These are phyloP conservation scores for Lasiodiplodia sp. DNA, from an alignment of 2,329 filamentous ascomycete species.

Conservation along the genomic window DNA sequence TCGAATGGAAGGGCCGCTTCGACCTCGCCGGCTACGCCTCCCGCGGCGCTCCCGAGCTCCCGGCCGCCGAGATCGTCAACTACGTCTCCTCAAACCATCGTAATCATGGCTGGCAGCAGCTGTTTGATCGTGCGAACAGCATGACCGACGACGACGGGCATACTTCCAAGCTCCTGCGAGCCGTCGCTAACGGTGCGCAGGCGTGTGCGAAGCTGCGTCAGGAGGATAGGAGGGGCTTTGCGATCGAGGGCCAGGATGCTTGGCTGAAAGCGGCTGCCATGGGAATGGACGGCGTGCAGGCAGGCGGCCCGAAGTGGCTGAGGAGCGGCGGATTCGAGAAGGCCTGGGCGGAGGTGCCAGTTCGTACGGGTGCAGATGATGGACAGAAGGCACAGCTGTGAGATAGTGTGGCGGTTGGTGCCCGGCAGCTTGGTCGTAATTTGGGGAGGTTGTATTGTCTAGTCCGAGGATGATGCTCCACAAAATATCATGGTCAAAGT, in stretches of 20 bases:
- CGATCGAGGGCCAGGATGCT: conserved; percentile 56
- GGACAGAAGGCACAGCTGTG: conserved; percentile 7
- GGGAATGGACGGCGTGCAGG: conserved; percentile 68
- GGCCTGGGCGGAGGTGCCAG: conserved; percentile 64
- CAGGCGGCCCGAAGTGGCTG: conserved; percentile 64
- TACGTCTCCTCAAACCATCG: conserved; percentile 28
- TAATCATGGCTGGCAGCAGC: conserved; percentile 50
- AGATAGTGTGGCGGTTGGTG: neutral
- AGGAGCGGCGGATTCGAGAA: conserved; percentile 68
- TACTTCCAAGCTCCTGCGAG: conserved; percentile 75
- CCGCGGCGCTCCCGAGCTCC: conserved; percentile 67
- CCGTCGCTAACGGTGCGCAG: conserved; percentile 69
- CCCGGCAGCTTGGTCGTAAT: neutral
- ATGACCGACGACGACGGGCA: conserved; percentile 78
- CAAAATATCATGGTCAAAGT: no score
- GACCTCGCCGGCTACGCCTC: conserved; percentile 79
- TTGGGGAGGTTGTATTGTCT: neutral
- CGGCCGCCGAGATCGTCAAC: conserved; percentile 43
- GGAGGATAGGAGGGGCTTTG: neutral
- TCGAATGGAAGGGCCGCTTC: conserved; percentile 82
- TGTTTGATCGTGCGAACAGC: conserved; percentile 55
- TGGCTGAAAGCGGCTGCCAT: conserved; percentile 70
- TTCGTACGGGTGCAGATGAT: neutral
- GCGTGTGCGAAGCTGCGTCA: conserved; percentile 41
- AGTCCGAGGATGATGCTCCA: neutral